These are phyloP conservation scores for Lentithecium fluviatile DNA, from an alignment of 495 filamentous ascomycete genomes.

Conservation along the genomic window DNA sequence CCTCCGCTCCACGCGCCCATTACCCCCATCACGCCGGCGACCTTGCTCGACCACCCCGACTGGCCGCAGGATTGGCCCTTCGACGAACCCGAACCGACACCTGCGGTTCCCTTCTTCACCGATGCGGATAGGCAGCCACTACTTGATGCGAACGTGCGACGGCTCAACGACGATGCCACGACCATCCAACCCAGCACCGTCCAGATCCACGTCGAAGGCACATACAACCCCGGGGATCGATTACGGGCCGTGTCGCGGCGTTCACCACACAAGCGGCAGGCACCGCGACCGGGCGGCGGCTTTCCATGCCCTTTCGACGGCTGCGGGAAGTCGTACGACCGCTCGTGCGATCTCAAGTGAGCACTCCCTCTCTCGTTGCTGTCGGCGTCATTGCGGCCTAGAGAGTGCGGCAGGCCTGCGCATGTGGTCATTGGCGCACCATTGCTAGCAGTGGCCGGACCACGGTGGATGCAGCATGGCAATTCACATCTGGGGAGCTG, in stretches of 20 bases:
- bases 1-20: slow-evolving; percentile 4
- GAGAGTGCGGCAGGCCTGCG: no score
- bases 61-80: slow-evolving; percentile 21
- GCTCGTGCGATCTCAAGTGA: slow-evolving; percentile 33
- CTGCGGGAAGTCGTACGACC: slow-evolving; percentile 23
- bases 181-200: slow-evolving; percentile 20
- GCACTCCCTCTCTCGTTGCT: background rate
- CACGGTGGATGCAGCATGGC: no score
- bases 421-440: no score
- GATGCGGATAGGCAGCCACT: slow-evolving; percentile 12
- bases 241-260: background rate
- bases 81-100: background rate
- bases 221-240: slow-evolving; percentile 28
- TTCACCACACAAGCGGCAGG: slow-evolving; percentile 10
- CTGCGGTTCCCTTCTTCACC: background rate
- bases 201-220: slow-evolving; percentile 9
- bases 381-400: background rate
- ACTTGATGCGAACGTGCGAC: background rate
- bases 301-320: slow-evolving; percentile 14
- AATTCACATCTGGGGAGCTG: no score
- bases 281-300: slow-evolving; percentile 19
- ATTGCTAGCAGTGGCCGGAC: no score
- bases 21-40: slow-evolving; percentile 14
- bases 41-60: slow-evolving; percentile 25
- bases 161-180: slow-evolving; percentile 22